Evolutionary conservation across 2,329 filamentous ascomycete species (phyloP), one percentile per base, ranked within the genome.

Genomic region (Ophiocordyceps camponoti-floridani): DNA sequence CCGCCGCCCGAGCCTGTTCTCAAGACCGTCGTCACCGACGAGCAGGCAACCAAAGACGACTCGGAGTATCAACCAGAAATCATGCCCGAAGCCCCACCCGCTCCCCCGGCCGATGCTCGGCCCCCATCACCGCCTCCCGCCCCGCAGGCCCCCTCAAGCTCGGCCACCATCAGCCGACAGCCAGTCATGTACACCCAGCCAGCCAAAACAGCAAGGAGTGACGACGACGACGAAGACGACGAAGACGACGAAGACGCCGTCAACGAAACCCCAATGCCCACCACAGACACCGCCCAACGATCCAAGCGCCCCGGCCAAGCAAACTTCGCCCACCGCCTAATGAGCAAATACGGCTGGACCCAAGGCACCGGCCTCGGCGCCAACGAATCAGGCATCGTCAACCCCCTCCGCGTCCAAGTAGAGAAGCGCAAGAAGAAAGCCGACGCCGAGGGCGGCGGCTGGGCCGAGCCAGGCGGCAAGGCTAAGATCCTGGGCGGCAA

Each of bases 301-400:
- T 80, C 79, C 40, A 75, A 67, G 46, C 77, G 79, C 3, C 86
- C 87, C 0, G 85, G 86, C 14, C 84, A 94, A 60, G 75, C 79
- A 50, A 84, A 81, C 44, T 94, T 94, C 60, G 91, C 86, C 0
- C 77, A 87, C 51, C 82, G 87, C 31, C 74, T 96, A 46, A 86
- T 98, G 77, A 75, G 77, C 48, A 96, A 95, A 59, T 91, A 94
- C 63, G 91, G 91, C 45, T 96, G 88, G 84, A 81, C 79, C 33
- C 82, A 88, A 55, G 91, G 91, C 23, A 74, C 81, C 49, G 91
- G 91, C 18, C 75, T 98, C 4, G 91, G 91, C 51, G 87, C 85
- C 14, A 75, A 80, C 49, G 78, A 77, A 30, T 77, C 79, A 23
- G 91, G 91, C 48, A 95, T 98, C 53, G 72, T 85, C 45, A 84